Base-by-base conservation (phyloP, 305 asterid genomes). In the Plantago coronopus region DNA sequence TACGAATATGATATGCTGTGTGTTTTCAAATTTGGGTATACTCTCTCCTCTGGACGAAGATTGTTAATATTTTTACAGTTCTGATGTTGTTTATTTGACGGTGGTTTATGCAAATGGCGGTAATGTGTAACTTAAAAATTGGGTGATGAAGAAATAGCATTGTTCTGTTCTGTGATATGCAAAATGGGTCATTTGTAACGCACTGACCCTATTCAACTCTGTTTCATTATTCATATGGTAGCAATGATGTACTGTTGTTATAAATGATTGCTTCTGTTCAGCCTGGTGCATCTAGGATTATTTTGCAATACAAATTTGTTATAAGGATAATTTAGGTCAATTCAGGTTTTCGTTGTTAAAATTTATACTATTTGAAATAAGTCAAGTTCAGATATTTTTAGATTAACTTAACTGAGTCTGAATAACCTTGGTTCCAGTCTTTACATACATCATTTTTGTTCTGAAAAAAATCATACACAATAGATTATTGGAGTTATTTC, bases 21-120 rank as follows among this genome's bases (percentile, higher is more conserved):
- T 46, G 55, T 29, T 63, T 23, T 66, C 23, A 1, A 47, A 40
- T 48, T 66, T 57, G 66, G 55, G 62, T 69, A 47, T 63, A 50
- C 62, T 61, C 56, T 61, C 56, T 48, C 54, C 62, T 51, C 56
- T 43, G 19, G 38, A 49, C 37, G 7, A 49, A 65, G 66, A 19
- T 61, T 72, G 72, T 70, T 46, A 54, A 74, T 75, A 70, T 71
- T 65, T 68, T 47, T 65, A 38, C 46, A 38, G 56, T 63, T 53
- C 22, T 64, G 65, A 64, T 74, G 63, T 13, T 75, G 50, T 65
- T 38, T n/a, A n/a, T n/a, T n/a, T n/a, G 59, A 54, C 49, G 43
- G 64, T 66, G 58, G 56, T 49, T 62, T 57, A 48, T 37, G 17
- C 17, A 25, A 31, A 11, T 56, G 20, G 42, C 55, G 15, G 48